Base-by-base conservation (phyloP, 1,284 basidiomycete species). In the Tetrapyrgos nigripes region DNA sequence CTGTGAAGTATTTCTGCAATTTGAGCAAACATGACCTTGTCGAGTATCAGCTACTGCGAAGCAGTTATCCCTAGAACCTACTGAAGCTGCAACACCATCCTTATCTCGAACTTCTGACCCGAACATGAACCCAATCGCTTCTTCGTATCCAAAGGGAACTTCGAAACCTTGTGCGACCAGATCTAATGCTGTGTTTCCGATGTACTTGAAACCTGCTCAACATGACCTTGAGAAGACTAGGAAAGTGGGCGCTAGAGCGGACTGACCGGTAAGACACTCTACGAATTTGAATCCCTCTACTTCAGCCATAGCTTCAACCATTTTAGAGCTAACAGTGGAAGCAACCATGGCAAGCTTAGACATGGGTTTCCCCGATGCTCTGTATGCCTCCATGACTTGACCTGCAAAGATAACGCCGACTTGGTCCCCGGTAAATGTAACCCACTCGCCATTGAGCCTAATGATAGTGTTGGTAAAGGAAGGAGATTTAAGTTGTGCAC, bases 121-220 rank as follows among this genome's bases (percentile, higher is more conserved):
- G 69, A 93, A 87, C 91, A 94, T 93, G 68, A 84, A 95, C 1
- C 93, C 91, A 56, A 95, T 93, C 1, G 93, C 93, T 72, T 95
- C 93, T 71, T 95, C 93, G 65, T 95, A 95, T 8, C 88, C 92
- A 70, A 94, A 94, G 0, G 83, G 84, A 9, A 93, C 91, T 26
- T 88, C 82, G 66, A 83, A 92, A 1, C 92, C 93, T 50, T 86
- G 74, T 43, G 74, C 68, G 19, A 83, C 86, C 10, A 94, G 79
- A 49, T 81, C 75, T 26, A 92, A 74, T 2, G 89, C 91, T 4
- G 85, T 88, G 68, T 95, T 95, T 10, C 93, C 93, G 52, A 95
- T 93, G 70, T 85, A 93, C 70, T 92, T 93, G 74, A 93, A 93
- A 1, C 91, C 91, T 92, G 59, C 14, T 17, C 23, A 9, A 6